Percentiles rank a stretch among this genome's conserved stretches.
These are phyloP conservation scores for Aotearoamyces nothofagi DNA, from an alignment of 2,329 filamentous ascomycete species.

Conservation along the genomic window DNA sequence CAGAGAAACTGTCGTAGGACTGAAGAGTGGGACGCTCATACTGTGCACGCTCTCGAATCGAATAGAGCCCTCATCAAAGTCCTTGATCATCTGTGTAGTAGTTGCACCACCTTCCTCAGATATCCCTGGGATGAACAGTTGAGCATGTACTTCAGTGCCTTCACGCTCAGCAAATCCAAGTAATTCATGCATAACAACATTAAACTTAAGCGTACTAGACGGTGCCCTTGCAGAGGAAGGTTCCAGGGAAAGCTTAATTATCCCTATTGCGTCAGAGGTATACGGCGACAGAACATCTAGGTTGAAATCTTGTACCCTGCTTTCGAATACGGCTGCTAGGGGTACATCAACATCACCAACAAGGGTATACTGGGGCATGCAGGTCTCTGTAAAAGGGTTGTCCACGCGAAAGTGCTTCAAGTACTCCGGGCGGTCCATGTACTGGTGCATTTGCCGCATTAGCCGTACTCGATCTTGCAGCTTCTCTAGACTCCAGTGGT, in stretches of 20 bases:
- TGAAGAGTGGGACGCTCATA: conserved; percentile 81
- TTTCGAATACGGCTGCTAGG: conserved; percentile 83
- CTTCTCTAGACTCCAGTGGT: conserved; percentile 91
- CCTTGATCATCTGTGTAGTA: conserved; percentile 84
- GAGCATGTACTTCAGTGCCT: conserved; percentile 87
- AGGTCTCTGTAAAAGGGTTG: conserved; percentile 83
- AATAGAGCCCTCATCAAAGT: conserved; percentile 85
- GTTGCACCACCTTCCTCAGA: conserved; percentile 85
- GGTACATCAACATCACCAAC: conserved; percentile 90
- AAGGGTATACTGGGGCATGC: conserved; percentile 83
- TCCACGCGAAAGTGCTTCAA: conserved; percentile 83
- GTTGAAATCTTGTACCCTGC: conserved; percentile 83
- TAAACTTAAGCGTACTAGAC: conserved; percentile 88
- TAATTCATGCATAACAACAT: conserved; percentile 95
- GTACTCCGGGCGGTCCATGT: conserved; percentile 89
- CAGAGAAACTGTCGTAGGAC: conserved; percentile 57
- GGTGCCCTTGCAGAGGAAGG: conserved; percentile 88
- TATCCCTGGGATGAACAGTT: conserved; percentile 87
- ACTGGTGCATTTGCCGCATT: conserved; percentile 96
- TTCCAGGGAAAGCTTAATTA: conserved; percentile 80
- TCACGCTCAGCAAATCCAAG: conserved; percentile 90
- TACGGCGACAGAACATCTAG: conserved; percentile 87
- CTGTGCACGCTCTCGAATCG: conserved; percentile 96
- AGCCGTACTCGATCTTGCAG: conserved; percentile 71
- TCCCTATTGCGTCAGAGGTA: conserved; percentile 78